A percentile compares a stretch with the other conserved stretches of the same genome.
Evolutionary conservation across 1,139 yeast genomes (phyloP).

Genomic region (Yamadazyma diospyri): DNA sequence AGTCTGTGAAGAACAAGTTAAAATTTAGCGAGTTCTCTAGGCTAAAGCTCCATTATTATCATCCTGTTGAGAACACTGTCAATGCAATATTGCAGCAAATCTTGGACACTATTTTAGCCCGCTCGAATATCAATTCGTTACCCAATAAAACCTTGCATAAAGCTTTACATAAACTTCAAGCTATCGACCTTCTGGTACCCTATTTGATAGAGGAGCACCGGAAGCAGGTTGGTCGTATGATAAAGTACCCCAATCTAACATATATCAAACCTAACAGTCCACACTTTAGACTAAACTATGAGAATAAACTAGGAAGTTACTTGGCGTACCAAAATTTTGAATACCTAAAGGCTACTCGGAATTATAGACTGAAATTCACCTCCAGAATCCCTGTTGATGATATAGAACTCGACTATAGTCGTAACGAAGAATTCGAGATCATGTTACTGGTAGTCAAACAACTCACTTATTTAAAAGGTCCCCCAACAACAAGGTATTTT

Average conservation of each 20-base stretch:
- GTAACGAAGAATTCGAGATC: constrained; percentile 1
- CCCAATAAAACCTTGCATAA: constrained; percentile 3
- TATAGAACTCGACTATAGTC: background rate
- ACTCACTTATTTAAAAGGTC: constrained; percentile 5
- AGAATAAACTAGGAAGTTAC: constrained; percentile 28
- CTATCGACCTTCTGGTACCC: constrained; percentile 20
- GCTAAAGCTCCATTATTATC: constrained; percentile 7
- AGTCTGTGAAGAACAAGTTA: background rate
- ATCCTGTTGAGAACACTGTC: constrained; percentile 10
- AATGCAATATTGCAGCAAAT: constrained; percentile 10
- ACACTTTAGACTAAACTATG: constrained; percentile 16
- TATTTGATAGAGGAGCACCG: constrained; percentile 19
- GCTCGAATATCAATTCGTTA: constrained; percentile 25
- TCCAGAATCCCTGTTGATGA: constrained; percentile 2
- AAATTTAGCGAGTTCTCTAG: constrained; percentile 3
- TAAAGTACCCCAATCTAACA: background rate
- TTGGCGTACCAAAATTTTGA: constrained; percentile 27
- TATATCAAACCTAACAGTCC: too few relatives aligned
- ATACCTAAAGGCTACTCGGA: constrained; percentile 6
- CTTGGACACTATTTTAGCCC: constrained; percentile 23
- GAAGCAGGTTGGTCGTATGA: background rate
- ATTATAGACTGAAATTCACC: constrained; percentile 6
- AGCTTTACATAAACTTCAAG: constrained; percentile 13
- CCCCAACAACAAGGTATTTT: constrained; percentile 11
- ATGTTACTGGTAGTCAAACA: constrained; percentile 4